Percentiles rank a stretch among this genome's conserved stretches.
phyloP scores from a whole-genome alignment of 495 filamentous ascomycete genomes.

The Lepidopterella palustris region DNA sequence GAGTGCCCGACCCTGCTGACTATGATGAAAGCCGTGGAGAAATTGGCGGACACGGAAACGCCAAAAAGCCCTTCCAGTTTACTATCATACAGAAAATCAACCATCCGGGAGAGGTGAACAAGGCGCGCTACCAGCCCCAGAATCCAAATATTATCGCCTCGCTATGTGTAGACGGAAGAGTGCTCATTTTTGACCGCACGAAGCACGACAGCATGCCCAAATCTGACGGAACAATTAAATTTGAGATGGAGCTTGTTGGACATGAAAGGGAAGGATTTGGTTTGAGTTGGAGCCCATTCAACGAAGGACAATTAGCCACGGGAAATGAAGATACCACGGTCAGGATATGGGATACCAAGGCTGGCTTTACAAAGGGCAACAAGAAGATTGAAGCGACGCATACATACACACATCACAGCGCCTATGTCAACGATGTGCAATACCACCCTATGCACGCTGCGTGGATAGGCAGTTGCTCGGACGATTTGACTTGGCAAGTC shows the following conservation, averaged over 20 bases:
- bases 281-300: conserved; percentile 83
- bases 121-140: conserved; percentile 94
- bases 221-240: conserved; percentile 53
- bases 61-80: conserved; percentile 70
- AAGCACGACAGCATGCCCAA: conserved; percentile 76
- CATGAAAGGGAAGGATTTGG: conserved; percentile 93
- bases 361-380: conserved; percentile 55
- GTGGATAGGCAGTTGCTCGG: conserved; percentile 87
- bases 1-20: conserved; percentile 57
- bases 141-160: conserved; percentile 97
- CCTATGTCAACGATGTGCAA: conserved; percentile 95
- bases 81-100: conserved; percentile 91
- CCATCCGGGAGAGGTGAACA: conserved; percentile 96
- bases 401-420: conserved; percentile 79
- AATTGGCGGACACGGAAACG: conserved; percentile 79
- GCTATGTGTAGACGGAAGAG: conserved; percentile 76
- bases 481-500: conserved; percentile 89
- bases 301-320: conserved; percentile 74
- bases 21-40: conserved; percentile 90
- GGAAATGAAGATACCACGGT: conserved; percentile 89
- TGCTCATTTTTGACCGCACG: conserved; percentile 91
- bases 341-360: conserved; percentile 79
- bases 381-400: conserved; percentile 61
- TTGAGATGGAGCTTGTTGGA: conserved; percentile 77
- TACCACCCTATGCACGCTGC: conserved; percentile 76